Evolutionary conservation across 441 rosid genomes (phyloP).

Genomic region (Eutrema salsugineum): DNA sequence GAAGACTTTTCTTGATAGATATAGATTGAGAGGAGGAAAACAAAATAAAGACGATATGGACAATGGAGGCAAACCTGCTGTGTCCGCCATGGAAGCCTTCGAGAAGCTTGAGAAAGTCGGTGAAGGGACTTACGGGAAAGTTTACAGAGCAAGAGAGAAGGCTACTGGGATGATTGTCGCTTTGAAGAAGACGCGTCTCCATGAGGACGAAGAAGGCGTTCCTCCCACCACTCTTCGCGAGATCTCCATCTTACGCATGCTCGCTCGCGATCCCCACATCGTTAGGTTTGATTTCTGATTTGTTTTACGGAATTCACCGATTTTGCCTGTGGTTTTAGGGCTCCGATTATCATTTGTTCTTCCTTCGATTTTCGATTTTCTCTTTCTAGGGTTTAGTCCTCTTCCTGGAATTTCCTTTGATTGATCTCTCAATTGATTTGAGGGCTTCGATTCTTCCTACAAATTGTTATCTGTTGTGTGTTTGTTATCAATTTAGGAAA

Average conservation of each 20-base stretch:
- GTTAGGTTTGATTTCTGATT: conserved; percentile 47
- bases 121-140: conserved; percentile 97
- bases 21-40: neutral
- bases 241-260: conserved; percentile 98
- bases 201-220: conserved; percentile 98
- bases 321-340: neutral
- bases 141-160: conserved; percentile 88
- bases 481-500: neutral
- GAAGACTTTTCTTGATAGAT: neutral
- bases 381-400: neutral
- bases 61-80: conserved; percentile 20
- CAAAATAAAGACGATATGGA: conserved; percentile 31
- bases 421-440: neutral
- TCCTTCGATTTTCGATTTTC: neutral
- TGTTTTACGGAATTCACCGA: neutral
- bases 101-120: conserved; percentile 99
- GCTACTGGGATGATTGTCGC: conserved; percentile 94
- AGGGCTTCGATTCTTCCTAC: neutral
- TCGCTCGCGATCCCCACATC: conserved; percentile 90
- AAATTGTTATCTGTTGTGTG: neutral
- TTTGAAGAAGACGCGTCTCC: conserved; percentile 96
- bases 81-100: conserved; percentile 83
- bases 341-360: neutral
- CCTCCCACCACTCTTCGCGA: conserved; percentile 99
- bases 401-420: neutral